phyloP scores from a whole-genome alignment of 106 monocot genomes.

The Alisma plantagoaquatica region DNA sequence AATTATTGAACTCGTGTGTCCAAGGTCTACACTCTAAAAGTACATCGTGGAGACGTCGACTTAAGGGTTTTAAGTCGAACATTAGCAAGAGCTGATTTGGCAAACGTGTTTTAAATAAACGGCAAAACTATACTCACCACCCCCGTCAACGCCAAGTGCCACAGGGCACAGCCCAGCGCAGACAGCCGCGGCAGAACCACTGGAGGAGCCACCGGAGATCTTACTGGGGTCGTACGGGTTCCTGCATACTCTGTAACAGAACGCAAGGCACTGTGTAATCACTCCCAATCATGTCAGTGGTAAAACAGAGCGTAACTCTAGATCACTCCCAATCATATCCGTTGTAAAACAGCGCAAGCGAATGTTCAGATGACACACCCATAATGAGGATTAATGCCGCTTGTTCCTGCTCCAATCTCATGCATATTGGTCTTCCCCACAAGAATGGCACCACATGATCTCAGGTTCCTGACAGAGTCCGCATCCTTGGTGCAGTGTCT shows the following conservation, averaged over 20 bases:
- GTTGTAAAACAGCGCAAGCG: too few relatives aligned
- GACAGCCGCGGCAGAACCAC: conserved; percentile 87
- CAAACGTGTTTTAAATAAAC: neutral
- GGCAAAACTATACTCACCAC: conserved; percentile 34
- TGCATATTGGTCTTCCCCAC: conserved; percentile 98
- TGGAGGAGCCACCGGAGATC: conserved; percentile 88
- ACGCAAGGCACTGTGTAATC: too few relatives aligned
- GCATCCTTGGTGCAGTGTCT: conserved; percentile 62
- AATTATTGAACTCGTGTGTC: too few relatives aligned
- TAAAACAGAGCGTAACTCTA: too few relatives aligned
- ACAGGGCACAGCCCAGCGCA: conserved; percentile 87
- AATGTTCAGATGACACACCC: conserved; percentile 26
- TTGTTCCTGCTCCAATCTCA: conserved; percentile 87
- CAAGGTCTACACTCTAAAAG: too few relatives aligned
- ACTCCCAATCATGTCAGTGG: too few relatives aligned
- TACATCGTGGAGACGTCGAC: too few relatives aligned
- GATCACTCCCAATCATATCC: too few relatives aligned
- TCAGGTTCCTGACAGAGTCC: conserved; percentile 47
- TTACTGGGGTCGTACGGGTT: conserved; percentile 69
- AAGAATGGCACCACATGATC: conserved; percentile 82
- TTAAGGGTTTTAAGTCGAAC: too few relatives aligned
- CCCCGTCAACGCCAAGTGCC: conserved; percentile 90
- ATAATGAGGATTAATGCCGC: conserved; percentile 93
- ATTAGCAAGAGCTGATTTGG: too few relatives aligned
- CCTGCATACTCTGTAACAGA: conserved; percentile 45